A percentile compares a stretch with the other conserved stretches of the same genome.
phyloP scores from a whole-genome alignment of 2,329 filamentous ascomycete genomes.

The Penicillium polonicum region DNA sequence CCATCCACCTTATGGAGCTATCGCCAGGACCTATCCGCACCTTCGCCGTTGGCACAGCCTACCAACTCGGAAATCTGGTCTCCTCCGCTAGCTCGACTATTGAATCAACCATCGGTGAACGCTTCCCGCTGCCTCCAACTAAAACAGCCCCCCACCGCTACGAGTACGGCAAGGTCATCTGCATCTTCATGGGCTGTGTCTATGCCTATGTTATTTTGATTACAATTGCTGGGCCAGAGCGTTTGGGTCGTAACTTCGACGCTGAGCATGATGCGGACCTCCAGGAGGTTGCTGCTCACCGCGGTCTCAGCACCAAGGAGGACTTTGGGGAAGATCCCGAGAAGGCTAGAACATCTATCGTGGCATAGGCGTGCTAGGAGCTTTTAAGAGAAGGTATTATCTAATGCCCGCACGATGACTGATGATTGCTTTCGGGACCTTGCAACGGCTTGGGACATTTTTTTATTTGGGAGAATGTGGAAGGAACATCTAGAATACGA shows the following conservation, averaged over 20 bases:
- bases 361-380: background rate
- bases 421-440: background rate
- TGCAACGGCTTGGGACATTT: background rate
- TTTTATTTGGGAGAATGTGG: background rate
- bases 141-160: slow-evolving; percentile 55
- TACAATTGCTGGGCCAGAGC: slow-evolving; percentile 50
- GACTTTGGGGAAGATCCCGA: slow-evolving; percentile 28
- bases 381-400: background rate
- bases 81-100: slow-evolving; percentile 68
- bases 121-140: slow-evolving; percentile 66
- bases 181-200: slow-evolving; percentile 87
- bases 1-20: slow-evolving; percentile 66
- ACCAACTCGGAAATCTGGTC: slow-evolving; percentile 64
- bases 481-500: background rate
- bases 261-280: slow-evolving; percentile 50
- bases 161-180: slow-evolving; percentile 80
- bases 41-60: slow-evolving; percentile 62
- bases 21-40: slow-evolving; percentile 61
- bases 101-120: slow-evolving; percentile 71
- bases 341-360: slow-evolving; percentile 23
- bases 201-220: slow-evolving; percentile 61
- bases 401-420: background rate
- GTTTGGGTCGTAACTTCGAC: slow-evolving; percentile 48
- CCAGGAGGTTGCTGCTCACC: slow-evolving; percentile 42
- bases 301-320: slow-evolving; percentile 20